Evolutionary conservation across 2,329 filamentous ascomycete genomes (phyloP), one percentile per base, ranked within the genome.

Genomic region (Westerdykella sp.): DNA sequence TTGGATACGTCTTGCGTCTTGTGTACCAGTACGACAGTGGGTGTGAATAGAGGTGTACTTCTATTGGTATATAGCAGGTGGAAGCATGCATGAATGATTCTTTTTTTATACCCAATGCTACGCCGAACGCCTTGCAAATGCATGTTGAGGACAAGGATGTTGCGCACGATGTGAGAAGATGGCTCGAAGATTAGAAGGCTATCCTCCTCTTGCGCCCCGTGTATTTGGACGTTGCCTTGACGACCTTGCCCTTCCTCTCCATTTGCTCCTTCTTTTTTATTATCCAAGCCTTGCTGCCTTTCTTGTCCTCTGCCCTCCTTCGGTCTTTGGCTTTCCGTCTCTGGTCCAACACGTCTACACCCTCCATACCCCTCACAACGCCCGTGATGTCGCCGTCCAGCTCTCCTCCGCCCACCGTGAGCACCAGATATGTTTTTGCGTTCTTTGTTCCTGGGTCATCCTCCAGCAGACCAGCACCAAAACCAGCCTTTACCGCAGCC

Each of bases 371-470:
- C 46, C 83, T 78, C 11, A 98, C 88, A 3, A 95, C 85, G 5
- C 87, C 85, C 0, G 90, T 96, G 50, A 98, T 96, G 63, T 95
- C 90, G 7, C 74, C 75, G 38, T 63, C 66, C 37, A 78, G 46
- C 38, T 79, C 76, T 7, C 85, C 84, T 1, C 78, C 77, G 25
- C 91, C 93, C 1, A 95, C 93, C 0, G 89, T 96, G 25, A 98
- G 72, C 0, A 98, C 91, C 2, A 98, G 75, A 65, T 98, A 98
- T n/a, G 94, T 74, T 74, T 98, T 98, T 54, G 84, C 81, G 62
- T 90, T 96, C 76, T 98, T 98, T 31, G 93, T 98, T 35, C 89
- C 91, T 0, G 87, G 87, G 65, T 97, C 91, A 68, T 98, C 93
- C 68, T 97, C 91, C 38, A 98, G 73, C 28, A 98, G 78, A 71